Percentiles rank a stretch among this genome's conserved stretches.
Conservation (phyloP, 441 rosid genomes). For the Erodium texanum region DNA sequence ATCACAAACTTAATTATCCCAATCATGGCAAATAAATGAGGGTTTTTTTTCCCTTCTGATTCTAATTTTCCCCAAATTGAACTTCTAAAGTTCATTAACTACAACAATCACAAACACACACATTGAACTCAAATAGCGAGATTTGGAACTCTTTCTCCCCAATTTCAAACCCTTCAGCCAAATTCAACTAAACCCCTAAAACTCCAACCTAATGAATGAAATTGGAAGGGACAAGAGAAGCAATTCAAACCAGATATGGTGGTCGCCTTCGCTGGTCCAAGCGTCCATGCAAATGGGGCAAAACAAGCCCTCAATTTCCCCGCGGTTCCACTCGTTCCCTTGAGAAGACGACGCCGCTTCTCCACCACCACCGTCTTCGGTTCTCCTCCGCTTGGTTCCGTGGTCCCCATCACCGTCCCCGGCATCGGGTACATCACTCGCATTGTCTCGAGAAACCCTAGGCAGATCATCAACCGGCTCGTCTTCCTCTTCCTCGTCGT, state of each 20-base stretch:
- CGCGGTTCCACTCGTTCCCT: constrained; percentile 35
- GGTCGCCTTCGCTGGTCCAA: constrained; percentile 62
- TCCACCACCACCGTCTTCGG: constrained; percentile 17
- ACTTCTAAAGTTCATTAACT: background rate
- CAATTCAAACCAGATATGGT: constrained; percentile 49
- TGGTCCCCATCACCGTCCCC: constrained; percentile 6
- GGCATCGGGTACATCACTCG: background rate
- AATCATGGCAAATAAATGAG: background rate
- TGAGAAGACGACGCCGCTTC: constrained; percentile 35
- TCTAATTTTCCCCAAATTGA: background rate
- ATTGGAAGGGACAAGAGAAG: background rate
- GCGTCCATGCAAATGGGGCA: constrained; percentile 82
- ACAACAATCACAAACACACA: background rate
- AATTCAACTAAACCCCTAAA: background rate
- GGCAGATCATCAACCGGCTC: constrained; percentile 18
- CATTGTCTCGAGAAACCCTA: constrained; percentile 19
- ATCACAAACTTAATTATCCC: background rate
- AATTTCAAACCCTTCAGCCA: background rate
- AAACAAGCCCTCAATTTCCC: constrained; percentile 53
- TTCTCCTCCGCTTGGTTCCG: constrained; percentile 27
- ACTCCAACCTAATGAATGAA: background rate
- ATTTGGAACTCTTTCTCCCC: background rate
- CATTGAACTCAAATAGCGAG: background rate
- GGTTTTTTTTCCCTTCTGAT: background rate
- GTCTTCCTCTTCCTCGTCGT: constrained; percentile 9